Evolutionary conservation across 345 rosid species (phyloP).

Genomic region (Pugionium dolabratum): DNA sequence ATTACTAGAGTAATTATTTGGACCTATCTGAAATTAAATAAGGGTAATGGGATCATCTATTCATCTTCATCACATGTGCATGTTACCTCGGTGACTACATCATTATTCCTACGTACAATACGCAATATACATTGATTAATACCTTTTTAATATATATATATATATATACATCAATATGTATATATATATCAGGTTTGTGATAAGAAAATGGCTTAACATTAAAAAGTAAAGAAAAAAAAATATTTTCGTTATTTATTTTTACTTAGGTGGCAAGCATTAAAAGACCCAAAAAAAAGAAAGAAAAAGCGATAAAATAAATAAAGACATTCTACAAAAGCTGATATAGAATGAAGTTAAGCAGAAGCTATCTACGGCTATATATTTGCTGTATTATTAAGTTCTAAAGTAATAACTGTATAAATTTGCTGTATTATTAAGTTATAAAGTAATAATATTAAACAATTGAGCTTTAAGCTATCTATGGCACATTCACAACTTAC

Average conservation of each 20-base stretch:
- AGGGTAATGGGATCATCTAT: slow-evolving; percentile 20
- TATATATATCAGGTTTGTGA: neutral
- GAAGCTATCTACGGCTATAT: slow-evolving; percentile 10
- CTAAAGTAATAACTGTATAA: too few species aligned
- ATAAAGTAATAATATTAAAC: neutral
- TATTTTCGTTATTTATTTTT: slow-evolving; percentile 1
- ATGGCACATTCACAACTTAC: slow-evolving; percentile 29
- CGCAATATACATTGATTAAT: neutral
- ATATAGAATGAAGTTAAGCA: slow-evolving; percentile 38
- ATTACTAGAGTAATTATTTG: slow-evolving; percentile 17
- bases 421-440: too few species aligned
- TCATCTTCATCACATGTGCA: slow-evolving; percentile 36
- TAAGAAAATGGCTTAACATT: too few species aligned
- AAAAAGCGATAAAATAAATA: slow-evolving; percentile 17
- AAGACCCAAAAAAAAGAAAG: slow-evolving; percentile 32
- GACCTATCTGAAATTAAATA: slow-evolving; percentile 36
- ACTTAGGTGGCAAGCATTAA: slow-evolving; percentile 42
- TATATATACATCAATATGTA: slow-evolving; percentile 1
- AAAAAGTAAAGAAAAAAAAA: too few species aligned
- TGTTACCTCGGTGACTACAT: slow-evolving; percentile 30
- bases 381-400: too few species aligned
- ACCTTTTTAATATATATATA: neutral
- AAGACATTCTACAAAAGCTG: slow-evolving; percentile 44
- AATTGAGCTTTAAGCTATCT: slow-evolving; percentile 25
- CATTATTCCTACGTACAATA: neutral